These are phyloP conservation scores for Apostasia shenzhenica DNA, from an alignment of 106 monocot species.

Conservation along the genomic window DNA sequence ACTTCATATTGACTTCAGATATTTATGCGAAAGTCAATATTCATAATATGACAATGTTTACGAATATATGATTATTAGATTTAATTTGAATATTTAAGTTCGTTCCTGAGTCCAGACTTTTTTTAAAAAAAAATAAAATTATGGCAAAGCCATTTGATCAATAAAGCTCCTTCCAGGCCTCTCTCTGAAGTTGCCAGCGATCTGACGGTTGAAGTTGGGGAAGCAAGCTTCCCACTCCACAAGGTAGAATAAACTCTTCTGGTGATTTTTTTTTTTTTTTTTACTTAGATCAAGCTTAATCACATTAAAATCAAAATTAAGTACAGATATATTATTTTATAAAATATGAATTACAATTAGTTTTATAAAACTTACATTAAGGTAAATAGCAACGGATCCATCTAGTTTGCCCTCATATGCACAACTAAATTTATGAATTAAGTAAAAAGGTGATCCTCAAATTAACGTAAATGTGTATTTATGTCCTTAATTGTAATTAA, in stretches of 20 bases:
- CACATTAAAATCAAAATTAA: neutral
- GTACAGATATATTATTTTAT: neutral
- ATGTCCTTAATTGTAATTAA: too few species aligned
- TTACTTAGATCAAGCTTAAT: neutral
- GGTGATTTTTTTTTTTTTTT: neutral
- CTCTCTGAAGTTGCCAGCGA: slow-evolving; percentile 80
- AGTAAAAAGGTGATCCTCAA: too few species aligned
- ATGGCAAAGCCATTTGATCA: neutral
- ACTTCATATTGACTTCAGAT: too few species aligned
- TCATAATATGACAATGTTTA: neutral
- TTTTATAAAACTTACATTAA: neutral
- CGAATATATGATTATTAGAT: neutral
- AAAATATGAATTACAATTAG: neutral
- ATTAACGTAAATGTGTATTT: too few species aligned
- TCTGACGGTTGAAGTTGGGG: slow-evolving; percentile 81
- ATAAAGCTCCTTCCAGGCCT: slow-evolving; percentile 36
- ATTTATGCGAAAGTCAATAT: neutral
- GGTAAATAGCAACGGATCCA: too few species aligned
- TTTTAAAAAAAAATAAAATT: neutral
- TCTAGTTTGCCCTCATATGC: too few species aligned
- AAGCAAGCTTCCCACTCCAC: slow-evolving; percentile 69
- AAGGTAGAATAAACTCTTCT: slow-evolving; percentile 19
- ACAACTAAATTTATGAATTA: too few species aligned
- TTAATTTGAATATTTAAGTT: neutral
- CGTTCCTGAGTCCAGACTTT: neutral